A percentile compares a stretch with the other conserved stretches of the same genome.
These are phyloP conservation scores for Laguncularia racemosa DNA, from an alignment of 345 rosid species.

Conservation along the genomic window DNA sequence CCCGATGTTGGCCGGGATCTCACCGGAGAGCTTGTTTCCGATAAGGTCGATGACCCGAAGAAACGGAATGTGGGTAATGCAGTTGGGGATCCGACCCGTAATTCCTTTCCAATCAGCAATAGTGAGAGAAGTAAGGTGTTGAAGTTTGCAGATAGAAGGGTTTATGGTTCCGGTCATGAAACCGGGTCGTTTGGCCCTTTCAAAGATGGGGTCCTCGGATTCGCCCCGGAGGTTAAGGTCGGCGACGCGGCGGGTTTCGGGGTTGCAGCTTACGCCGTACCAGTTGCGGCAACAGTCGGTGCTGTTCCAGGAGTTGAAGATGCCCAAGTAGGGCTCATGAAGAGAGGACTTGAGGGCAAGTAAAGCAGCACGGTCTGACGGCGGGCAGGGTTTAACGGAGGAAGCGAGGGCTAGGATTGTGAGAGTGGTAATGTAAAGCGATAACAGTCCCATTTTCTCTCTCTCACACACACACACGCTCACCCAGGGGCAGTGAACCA, in stretches of 20 bases:
- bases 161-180: conserved; percentile 76
- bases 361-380: conserved; percentile 25
- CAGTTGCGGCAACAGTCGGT: conserved; percentile 36
- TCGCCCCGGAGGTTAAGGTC: conserved; percentile 62
- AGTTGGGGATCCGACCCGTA: conserved; percentile 64
- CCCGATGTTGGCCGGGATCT: conserved; percentile 53
- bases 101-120: conserved; percentile 95
- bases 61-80: conserved; percentile 52
- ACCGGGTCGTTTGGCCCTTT: conserved; percentile 53
- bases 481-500: too few relatives aligned
- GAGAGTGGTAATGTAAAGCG: background rate
- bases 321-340: conserved; percentile 27
- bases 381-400: conserved; percentile 25
- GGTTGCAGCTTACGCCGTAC: conserved; percentile 42
- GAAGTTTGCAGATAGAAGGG: conserved; percentile 48
- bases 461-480: background rate
- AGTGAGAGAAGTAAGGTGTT: conserved; percentile 56
- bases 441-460: background rate
- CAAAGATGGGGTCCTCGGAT: conserved; percentile 76
- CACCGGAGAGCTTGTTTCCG: conserved; percentile 66
- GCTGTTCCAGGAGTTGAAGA: conserved; percentile 36
- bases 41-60: conserved; percentile 65
- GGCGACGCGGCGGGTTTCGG: conserved; percentile 23
- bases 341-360: conserved; percentile 27
- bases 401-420: conserved; percentile 5